Percentiles rank a stretch among this genome's conserved stretches.
Evolutionary conservation across 1,284 basidiomycete species (phyloP).

Genomic region (Cutaneotrichosporon sp.): DNA sequence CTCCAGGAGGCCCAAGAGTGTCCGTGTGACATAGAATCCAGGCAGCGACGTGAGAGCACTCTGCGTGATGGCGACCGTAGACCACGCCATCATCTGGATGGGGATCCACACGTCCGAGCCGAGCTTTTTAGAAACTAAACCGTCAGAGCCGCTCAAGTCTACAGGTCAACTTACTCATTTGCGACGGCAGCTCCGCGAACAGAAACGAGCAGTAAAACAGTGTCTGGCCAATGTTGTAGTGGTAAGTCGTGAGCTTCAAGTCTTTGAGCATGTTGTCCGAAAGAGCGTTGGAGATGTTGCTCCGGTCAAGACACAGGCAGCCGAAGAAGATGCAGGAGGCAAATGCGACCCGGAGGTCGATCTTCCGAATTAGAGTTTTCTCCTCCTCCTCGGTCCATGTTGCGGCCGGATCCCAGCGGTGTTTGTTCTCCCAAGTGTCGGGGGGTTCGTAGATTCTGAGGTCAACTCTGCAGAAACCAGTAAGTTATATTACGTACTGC

Average conservation of each 20-base stretch:
- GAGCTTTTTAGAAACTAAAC: slow-evolving; percentile 43
- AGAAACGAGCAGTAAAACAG: slow-evolving; percentile 39
- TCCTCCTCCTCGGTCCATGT: slow-evolving; percentile 47
- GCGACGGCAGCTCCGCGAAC: slow-evolving; percentile 43
- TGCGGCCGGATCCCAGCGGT: slow-evolving; percentile 43
- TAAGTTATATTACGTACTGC: too few species aligned
- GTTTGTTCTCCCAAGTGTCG: slow-evolving; percentile 38
- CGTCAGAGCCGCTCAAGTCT: neutral
- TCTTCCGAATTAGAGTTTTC: slow-evolving; percentile 29
- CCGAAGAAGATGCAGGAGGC: slow-evolving; percentile 39
- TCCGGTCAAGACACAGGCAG: slow-evolving; percentile 37
- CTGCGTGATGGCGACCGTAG: slow-evolving; percentile 35
- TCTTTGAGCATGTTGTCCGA: slow-evolving; percentile 48
- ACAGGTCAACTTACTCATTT: slow-evolving; percentile 23
- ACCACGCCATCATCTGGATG: slow-evolving; percentile 45
- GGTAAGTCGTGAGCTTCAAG: slow-evolving; percentile 38
- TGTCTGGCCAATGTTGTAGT: slow-evolving; percentile 45
- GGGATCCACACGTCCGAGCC: slow-evolving; percentile 48
- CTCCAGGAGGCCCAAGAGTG: slow-evolving; percentile 40
- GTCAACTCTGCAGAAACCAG: too few species aligned
- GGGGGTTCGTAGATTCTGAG: slow-evolving; percentile 32
- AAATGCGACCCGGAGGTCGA: slow-evolving; percentile 28
- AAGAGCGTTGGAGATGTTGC: slow-evolving; percentile 36
- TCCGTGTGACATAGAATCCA: slow-evolving; percentile 39
- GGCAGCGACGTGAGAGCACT: slow-evolving; percentile 24